Evolutionary conservation across 192 early-diverging fungal genomes (phyloP).

Genomic region (Rhizophagus clarus): DNA sequence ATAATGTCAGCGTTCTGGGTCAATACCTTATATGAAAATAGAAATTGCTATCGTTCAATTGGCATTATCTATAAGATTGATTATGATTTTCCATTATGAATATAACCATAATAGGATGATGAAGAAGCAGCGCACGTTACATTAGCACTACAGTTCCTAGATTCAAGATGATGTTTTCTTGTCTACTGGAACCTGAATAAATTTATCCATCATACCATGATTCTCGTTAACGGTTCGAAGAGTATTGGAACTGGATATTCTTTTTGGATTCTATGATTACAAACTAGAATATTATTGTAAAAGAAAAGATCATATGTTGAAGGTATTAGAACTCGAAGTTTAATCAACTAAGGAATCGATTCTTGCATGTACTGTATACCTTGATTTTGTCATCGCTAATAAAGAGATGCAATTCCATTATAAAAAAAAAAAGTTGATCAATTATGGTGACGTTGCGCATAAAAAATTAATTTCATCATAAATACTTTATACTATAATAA

Average conservation of each 20-base stretch:
- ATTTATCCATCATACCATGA: constrained; percentile 91
- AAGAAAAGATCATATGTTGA: constrained; percentile 78
- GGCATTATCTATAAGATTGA: too few relatives aligned
- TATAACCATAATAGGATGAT: too few relatives aligned
- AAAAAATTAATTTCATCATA: too few relatives aligned
- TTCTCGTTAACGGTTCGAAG: constrained; percentile 89
- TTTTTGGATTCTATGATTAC: constrained; percentile 86
- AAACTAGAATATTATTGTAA: constrained; percentile 83
- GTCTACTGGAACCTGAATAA: constrained; percentile 93
- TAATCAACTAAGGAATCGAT: constrained; percentile 75
- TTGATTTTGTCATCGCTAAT: too few relatives aligned
- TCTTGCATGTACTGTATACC: too few relatives aligned
- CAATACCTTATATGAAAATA: too few relatives aligned
- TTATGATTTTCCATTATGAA: too few relatives aligned
- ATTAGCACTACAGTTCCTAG: constrained; percentile 78
- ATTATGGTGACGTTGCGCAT: too few relatives aligned
- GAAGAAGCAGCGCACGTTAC: constrained; percentile 98
- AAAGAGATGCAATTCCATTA: constrained; percentile 57
- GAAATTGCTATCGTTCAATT: too few relatives aligned
- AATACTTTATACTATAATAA: too few relatives aligned
- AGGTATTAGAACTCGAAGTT: constrained; percentile 66
- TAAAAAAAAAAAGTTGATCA: too few relatives aligned
- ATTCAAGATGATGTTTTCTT: constrained; percentile 82
- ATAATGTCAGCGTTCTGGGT: constrained; percentile 88
- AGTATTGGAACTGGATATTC: constrained; percentile 96